Conservation (phyloP, 2,329 filamentous ascomycete species). For the Cercospora sp. region DNA sequence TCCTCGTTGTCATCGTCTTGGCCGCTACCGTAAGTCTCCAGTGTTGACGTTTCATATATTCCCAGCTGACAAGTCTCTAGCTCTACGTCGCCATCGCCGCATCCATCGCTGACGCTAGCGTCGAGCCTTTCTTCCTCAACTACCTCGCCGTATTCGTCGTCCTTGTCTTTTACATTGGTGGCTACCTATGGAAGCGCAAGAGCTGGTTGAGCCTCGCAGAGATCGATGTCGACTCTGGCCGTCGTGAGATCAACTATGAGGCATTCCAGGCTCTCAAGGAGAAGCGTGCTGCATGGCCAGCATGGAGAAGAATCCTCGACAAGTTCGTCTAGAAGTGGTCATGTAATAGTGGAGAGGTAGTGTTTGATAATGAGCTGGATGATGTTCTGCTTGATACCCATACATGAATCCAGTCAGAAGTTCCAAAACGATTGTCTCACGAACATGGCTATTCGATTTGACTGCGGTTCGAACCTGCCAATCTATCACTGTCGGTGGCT, state of each 20-base stretch:
- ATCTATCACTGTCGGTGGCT: background rate
- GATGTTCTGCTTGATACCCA: constrained; percentile 8
- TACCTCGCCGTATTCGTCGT: constrained; percentile 58
- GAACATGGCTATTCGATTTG: background rate
- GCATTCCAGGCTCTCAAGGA: constrained; percentile 58
- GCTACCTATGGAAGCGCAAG: constrained; percentile 65
- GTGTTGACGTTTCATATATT: background rate
- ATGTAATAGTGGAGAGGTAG: background rate
- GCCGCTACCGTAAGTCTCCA: constrained; percentile 59
- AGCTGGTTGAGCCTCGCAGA: constrained; percentile 60
- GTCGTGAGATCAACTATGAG: constrained; percentile 66
- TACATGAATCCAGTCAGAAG: background rate
- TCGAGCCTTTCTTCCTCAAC: constrained; percentile 52
- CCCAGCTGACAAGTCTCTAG: constrained; percentile 28
- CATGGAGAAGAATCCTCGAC: constrained; percentile 47
- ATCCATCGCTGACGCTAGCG: constrained; percentile 34
- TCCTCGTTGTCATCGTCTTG: constrained; percentile 74
- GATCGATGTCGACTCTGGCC: constrained; percentile 68
- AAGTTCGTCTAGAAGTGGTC: constrained; percentile 29
- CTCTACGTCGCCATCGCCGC: constrained; percentile 54
- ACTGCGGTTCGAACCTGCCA: background rate
- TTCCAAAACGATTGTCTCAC: background rate
- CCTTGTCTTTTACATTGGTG: constrained; percentile 53
- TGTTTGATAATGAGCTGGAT: background rate
- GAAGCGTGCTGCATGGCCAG: constrained; percentile 53